Base-by-base conservation (phyloP, 805 yeast genomes). In the Cyberlindnera subsufficiens region DNA sequence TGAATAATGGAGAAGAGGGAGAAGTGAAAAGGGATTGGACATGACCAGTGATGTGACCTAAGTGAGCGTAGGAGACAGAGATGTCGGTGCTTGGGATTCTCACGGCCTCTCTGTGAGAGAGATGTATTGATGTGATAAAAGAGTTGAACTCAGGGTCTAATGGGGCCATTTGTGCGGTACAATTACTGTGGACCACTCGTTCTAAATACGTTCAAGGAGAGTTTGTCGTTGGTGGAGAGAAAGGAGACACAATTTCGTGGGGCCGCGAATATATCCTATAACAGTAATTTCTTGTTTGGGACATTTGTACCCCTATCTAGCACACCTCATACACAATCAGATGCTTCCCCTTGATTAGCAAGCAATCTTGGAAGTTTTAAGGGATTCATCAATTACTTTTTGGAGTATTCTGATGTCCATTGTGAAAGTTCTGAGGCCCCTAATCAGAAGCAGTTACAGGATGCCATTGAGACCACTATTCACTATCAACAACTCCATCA, bases 11-110 rank as follows among this genome's bases (percentile, higher is more conserved):
- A 1, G 77, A 72, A 6, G 60, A 50, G 1, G 64, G 51, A 29
- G 67, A 59, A 50, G 49, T 59, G 53, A 65, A 78, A 44, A 78
- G 52, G 7, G 74, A 66, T 52, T 77, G 79, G 45, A 78, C 63
- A 43, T 72, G 75, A 1, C 70, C 72, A 1, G 76, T 66, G 42
- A 69, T 64, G 15, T 64, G 63, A 17, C 71, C 61, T 10, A 79
- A 60, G 25, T 72, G 68, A 5, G 58, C 52, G 53, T 75, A 80
- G 5, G 69, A 59, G 8, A 79, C 60, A 30, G 63, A 57, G 14
- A 71, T 65, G n/a, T 72, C 73, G 5, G 40, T 32, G 2, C 68
- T 70, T 6, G 82, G 82, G 18, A 75, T 57, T 27, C 68, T 54
- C 20, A 78, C 52, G 7, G 79, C 78, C 15, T 65, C 58, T 27